Evolutionary conservation across 1,284 basidiomycete genomes (phyloP).

Genomic region (Moesziomyces globuligerus): DNA sequence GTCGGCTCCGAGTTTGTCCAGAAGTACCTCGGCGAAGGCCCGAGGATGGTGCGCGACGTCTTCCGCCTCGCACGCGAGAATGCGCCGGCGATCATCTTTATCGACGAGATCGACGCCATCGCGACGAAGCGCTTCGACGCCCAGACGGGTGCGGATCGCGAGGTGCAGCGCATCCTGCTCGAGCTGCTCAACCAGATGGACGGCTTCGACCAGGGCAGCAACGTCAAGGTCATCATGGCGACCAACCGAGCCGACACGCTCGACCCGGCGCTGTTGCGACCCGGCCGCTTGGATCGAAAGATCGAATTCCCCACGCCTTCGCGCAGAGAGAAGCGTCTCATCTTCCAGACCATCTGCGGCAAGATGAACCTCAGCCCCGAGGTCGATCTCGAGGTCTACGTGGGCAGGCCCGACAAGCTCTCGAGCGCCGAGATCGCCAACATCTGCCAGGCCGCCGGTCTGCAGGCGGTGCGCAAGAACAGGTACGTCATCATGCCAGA

Average conservation of each 20-base stretch:
- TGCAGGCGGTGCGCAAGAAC: slow-evolving; percentile 98
- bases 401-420: slow-evolving; percentile 93
- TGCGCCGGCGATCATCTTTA: slow-evolving; percentile 97
- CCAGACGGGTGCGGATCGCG: slow-evolving; percentile 97
- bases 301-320: slow-evolving; percentile 98
- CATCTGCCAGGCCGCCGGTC: slow-evolving; percentile 94
- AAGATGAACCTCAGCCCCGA: slow-evolving; percentile 99
- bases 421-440: slow-evolving; percentile 95
- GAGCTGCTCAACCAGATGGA: slow-evolving; percentile 99
- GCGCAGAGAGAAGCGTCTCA: slow-evolving; percentile 91
- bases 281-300: slow-evolving; percentile 96
- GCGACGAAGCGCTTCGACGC: slow-evolving; percentile 99
- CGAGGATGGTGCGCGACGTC: slow-evolving; percentile 99
- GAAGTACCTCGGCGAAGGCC: slow-evolving; percentile 98
- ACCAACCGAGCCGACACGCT: slow-evolving; percentile 67
- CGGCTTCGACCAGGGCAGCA: slow-evolving; percentile 98
- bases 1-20: slow-evolving; percentile 99
- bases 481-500: slow-evolving; percentile 94
- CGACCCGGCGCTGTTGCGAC: slow-evolving; percentile 92
- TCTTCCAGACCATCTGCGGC: slow-evolving; percentile 96
- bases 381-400: slow-evolving; percentile 98
- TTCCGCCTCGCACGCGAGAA: slow-evolving; percentile 98
- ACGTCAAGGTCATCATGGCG: slow-evolving; percentile 79
- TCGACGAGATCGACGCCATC: slow-evolving; percentile 99
- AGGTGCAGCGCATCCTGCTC: slow-evolving; percentile 98